These are phyloP conservation scores for Ganoderma leucocontextum DNA, from an alignment of 1,284 basidiomycete species.

Conservation along the genomic window DNA sequence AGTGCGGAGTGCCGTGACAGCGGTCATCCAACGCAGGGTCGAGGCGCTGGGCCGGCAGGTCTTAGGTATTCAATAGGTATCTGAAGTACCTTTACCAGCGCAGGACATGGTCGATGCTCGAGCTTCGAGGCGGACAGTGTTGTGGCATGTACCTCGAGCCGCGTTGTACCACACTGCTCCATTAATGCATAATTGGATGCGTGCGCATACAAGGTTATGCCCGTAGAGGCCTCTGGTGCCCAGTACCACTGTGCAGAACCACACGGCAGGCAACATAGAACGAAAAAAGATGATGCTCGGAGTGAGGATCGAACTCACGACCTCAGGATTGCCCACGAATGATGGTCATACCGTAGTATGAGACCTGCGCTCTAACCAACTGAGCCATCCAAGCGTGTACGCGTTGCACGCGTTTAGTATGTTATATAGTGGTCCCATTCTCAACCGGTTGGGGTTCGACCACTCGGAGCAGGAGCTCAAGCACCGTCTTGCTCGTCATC, in stretches of 20 bases:
- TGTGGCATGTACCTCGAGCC: no score
- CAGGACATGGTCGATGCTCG: not conserved
- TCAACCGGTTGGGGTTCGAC: no score
- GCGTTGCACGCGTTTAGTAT: no score
- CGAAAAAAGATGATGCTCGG: conserved; percentile 10
- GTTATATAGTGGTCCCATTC: no score
- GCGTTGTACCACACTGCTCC: no score
- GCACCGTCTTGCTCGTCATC: no score
- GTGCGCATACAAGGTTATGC: no score
- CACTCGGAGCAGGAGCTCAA: no score
- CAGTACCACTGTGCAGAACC: no score
- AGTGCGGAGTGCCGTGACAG: conserved; percentile 63
- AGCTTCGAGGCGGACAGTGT: not conserved
- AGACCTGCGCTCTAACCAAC: conserved; percentile 8
- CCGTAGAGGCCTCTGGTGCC: no score
- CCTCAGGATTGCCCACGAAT: conserved; percentile 11
- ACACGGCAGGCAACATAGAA: not conserved
- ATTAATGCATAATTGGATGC: no score
- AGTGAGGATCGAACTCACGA: conserved; percentile 18
- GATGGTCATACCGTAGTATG: conserved; percentile 4
- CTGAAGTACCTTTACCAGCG: not conserved
- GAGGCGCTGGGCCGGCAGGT: conserved; percentile 64
- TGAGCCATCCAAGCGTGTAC: not conserved
- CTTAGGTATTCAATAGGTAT: conserved; percentile 44
- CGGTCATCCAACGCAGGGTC: conserved; percentile 65